phyloP scores from a whole-genome alignment of 2,329 filamentous ascomycete species.

The Alternaria novae-zelandiae region DNA sequence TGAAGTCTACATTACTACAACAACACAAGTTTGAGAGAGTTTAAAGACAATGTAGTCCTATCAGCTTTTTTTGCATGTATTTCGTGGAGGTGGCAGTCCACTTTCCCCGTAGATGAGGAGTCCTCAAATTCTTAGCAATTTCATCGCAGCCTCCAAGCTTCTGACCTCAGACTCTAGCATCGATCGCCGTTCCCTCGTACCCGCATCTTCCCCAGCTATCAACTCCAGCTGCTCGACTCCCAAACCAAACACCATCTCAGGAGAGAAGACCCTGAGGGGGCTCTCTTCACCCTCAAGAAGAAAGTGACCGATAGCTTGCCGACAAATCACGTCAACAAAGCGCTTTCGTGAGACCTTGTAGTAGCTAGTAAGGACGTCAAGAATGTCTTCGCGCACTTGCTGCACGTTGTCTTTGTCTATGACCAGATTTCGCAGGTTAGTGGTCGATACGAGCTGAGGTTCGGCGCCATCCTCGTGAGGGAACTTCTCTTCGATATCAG shows the following conservation, averaged over 20 bases:
- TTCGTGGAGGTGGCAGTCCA: no score
- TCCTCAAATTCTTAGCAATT: slow-evolving; percentile 1
- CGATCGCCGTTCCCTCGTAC: slow-evolving; percentile 7
- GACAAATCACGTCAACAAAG: slow-evolving; percentile 68
- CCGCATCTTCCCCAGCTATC: slow-evolving; percentile 19
- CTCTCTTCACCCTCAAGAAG: slow-evolving; percentile 58
- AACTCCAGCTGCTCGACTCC: slow-evolving; percentile 12
- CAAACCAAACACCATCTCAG: slow-evolving; percentile 10
- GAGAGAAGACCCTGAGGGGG: slow-evolving; percentile 15
- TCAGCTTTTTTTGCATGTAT: no score
- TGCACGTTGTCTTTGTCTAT: slow-evolving; percentile 35
- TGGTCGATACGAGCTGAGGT: neutral
- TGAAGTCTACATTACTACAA: no score
- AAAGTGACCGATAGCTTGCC: slow-evolving; percentile 63
- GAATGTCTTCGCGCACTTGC: slow-evolving; percentile 56
- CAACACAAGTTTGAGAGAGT: no score
- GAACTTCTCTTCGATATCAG: neutral
- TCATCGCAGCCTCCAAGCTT: slow-evolving; percentile 14
- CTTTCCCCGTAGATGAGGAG: no score
- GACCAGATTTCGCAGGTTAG: neutral
- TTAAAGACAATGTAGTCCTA: no score
- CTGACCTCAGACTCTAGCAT: slow-evolving; percentile 10
- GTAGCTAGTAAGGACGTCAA: slow-evolving; percentile 66
- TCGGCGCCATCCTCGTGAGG: neutral
- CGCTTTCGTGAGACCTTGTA: slow-evolving; percentile 67